A percentile compares a stretch with the other conserved stretches of the same genome.
Evolutionary conservation across 2,329 filamentous ascomycete genomes (phyloP).

Genomic region (Geosmithia morbida): DNA sequence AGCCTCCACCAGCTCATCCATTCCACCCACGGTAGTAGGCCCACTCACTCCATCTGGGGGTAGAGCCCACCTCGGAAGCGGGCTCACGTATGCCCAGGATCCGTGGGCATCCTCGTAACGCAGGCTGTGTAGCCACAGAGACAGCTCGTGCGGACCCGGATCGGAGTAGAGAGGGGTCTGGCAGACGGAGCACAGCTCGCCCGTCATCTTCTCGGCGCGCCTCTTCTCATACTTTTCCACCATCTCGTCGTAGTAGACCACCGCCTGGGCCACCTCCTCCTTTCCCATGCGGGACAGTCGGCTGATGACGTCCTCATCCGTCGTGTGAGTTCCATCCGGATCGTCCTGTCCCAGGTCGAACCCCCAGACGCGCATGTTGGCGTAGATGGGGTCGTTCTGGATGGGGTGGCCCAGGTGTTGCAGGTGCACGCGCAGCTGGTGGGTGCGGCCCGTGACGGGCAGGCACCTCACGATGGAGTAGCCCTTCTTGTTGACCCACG

Average conservation of each 20-base stretch:
- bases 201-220: slow-evolving; percentile 88
- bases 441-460: slow-evolving; percentile 84
- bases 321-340: slow-evolving; percentile 50
- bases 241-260: slow-evolving; percentile 90
- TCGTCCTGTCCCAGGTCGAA: slow-evolving; percentile 56
- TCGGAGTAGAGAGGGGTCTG: slow-evolving; percentile 86
- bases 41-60: slow-evolving; percentile 62
- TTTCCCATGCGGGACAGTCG: slow-evolving; percentile 85
- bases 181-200: slow-evolving; percentile 66
- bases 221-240: slow-evolving; percentile 79
- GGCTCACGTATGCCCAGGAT: slow-evolving; percentile 75
- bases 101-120: slow-evolving; percentile 77
- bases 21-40: slow-evolving; percentile 49
- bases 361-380: slow-evolving; percentile 86
- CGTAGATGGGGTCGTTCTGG: slow-evolving; percentile 94
- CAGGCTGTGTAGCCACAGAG: slow-evolving; percentile 85
- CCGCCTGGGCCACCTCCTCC: slow-evolving; percentile 76
- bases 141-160: slow-evolving; percentile 77
- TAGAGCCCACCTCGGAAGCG: slow-evolving; percentile 73
- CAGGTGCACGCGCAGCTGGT: slow-evolving; percentile 88
- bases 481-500: slow-evolving; percentile 47
- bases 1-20: slow-evolving; percentile 44
- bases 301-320: slow-evolving; percentile 81
- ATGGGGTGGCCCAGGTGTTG: slow-evolving; percentile 93
- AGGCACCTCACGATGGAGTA: slow-evolving; percentile 94